Evolutionary conservation across 257 asterid species (phyloP).

Genomic region (Oldenlandia corymbosa): DNA sequence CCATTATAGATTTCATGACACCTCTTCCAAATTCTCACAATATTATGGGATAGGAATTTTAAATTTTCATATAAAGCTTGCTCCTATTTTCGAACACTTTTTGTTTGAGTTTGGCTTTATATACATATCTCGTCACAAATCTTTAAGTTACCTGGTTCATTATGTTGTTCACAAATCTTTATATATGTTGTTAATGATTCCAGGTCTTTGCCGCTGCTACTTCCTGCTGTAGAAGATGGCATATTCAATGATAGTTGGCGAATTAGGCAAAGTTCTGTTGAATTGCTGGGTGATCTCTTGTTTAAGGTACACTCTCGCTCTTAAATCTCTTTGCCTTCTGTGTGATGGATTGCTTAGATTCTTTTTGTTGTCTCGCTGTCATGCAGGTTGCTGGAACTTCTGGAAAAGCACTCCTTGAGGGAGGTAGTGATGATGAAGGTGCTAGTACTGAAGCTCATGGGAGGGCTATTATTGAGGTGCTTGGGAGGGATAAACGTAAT

Average conservation of each 20-base stretch:
- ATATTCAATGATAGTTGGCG: slow-evolving; percentile 99
- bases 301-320: slow-evolving; percentile 59
- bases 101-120: too few species aligned
- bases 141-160: too few species aligned
- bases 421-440: slow-evolving; percentile 99
- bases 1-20: background rate
- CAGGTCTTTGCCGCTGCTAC: slow-evolving; percentile 94
- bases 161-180: too few species aligned
- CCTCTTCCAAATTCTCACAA: background rate
- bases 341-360: background rate
- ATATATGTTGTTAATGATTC: background rate
- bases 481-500: slow-evolving; percentile 92
- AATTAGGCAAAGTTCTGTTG: slow-evolving; percentile 98
- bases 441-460: slow-evolving; percentile 99
- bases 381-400: slow-evolving; percentile 98
- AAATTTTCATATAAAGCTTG: too few species aligned
- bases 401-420: slow-evolving; percentile 98
- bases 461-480: slow-evolving; percentile 96
- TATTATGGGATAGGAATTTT: background rate
- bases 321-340: slow-evolving; percentile 1
- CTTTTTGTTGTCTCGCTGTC: slow-evolving; percentile 1
- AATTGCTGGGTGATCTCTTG: slow-evolving; percentile 90
- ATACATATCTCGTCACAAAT: too few species aligned
- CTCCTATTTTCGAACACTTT: too few species aligned
- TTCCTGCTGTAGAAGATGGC: slow-evolving; percentile 99